A percentile compares a stretch with the other conserved stretches of the same genome.
Conservation (phyloP, 179 eudicot species). For the Spergularia azorica region DNA sequence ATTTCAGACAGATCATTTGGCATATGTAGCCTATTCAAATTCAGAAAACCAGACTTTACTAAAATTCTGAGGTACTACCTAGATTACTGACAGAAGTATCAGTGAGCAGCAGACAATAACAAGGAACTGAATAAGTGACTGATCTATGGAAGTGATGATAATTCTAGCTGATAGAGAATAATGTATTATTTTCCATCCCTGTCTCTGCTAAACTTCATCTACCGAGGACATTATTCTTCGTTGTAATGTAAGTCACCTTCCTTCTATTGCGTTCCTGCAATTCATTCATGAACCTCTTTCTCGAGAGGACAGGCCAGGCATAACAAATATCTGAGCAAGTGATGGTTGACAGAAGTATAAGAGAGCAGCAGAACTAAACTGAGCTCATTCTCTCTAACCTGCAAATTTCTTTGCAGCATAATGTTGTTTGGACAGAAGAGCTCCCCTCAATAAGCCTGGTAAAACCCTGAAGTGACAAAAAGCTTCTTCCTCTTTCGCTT, state of each 20-base stretch:
- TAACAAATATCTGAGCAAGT: neutral
- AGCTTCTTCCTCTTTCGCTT: neutral
- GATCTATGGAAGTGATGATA: neutral
- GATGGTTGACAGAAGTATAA: constrained; percentile 9
- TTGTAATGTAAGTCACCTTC: neutral
- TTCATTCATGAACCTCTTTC: neutral
- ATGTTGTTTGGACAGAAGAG: neutral
- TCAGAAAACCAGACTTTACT: neutral
- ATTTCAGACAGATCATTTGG: neutral
- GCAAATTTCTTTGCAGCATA: neutral
- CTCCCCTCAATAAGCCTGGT: neutral
- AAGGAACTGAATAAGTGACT: neutral
- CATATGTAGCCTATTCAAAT: neutral
- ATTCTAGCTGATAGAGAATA: neutral
- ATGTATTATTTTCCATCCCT: neutral
- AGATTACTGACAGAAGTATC: constrained; percentile 4
- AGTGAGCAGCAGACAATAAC: constrained; percentile 10
- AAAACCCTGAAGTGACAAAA: neutral
- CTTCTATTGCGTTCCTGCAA: neutral
- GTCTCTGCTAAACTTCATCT: neutral
- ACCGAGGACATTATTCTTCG: neutral
- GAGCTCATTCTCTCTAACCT: constrained; percentile 4
- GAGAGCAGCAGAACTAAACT: constrained; percentile 9
- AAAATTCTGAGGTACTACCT: neutral
- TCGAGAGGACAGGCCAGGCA: neutral